Percentiles rank a stretch among this genome's conserved stretches.
phyloP scores from a whole-genome alignment of 1,284 basidiomycete genomes.

The Apiotrichum gracile region DNA sequence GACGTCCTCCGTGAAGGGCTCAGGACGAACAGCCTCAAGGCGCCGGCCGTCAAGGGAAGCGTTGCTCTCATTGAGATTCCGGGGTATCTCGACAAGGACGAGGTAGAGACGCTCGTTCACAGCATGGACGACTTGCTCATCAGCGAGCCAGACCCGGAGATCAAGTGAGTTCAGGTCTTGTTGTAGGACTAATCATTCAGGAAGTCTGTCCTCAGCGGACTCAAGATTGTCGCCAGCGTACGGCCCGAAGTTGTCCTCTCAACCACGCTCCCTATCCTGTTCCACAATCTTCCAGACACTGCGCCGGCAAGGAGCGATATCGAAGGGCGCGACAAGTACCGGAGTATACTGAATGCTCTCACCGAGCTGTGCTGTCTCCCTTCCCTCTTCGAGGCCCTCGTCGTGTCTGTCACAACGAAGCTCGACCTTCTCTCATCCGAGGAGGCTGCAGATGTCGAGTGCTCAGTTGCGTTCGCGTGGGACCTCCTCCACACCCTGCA shows the following conservation, averaged over 20 bases:
- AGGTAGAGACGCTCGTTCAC: slow-evolving; percentile 72
- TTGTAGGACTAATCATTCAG: slow-evolving; percentile 47
- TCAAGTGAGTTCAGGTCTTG: slow-evolving; percentile 30
- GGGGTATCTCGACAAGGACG: slow-evolving; percentile 61
- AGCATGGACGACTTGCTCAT: slow-evolving; percentile 66
- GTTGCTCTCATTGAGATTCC: slow-evolving; percentile 61
- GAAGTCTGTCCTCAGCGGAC: slow-evolving; percentile 60
- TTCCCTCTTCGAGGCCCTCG: slow-evolving; percentile 75
- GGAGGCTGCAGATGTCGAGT: slow-evolving; percentile 47
- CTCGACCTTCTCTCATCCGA: slow-evolving; percentile 57
- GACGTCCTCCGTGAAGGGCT: slow-evolving; percentile 41
- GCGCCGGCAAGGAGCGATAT: slow-evolving; percentile 58
- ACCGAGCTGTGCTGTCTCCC: slow-evolving; percentile 68
- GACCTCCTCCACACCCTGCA: slow-evolving; percentile 67
- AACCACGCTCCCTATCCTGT: slow-evolving; percentile 73
- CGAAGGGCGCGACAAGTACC: slow-evolving; percentile 58
- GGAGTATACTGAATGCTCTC: slow-evolving; percentile 66
- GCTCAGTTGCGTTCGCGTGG: slow-evolving; percentile 69
- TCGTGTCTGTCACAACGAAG: slow-evolving; percentile 71
- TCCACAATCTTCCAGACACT: slow-evolving; percentile 63
- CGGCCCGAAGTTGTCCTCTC: slow-evolving; percentile 65
- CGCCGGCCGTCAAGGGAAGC: slow-evolving; percentile 53
- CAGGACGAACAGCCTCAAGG: slow-evolving; percentile 52
- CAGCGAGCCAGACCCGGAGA: slow-evolving; percentile 55
- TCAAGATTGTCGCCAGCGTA: slow-evolving; percentile 61